Evolutionary conservation across 306 rosid genomes (phyloP).

Genomic region (Malus sylvestris): DNA sequence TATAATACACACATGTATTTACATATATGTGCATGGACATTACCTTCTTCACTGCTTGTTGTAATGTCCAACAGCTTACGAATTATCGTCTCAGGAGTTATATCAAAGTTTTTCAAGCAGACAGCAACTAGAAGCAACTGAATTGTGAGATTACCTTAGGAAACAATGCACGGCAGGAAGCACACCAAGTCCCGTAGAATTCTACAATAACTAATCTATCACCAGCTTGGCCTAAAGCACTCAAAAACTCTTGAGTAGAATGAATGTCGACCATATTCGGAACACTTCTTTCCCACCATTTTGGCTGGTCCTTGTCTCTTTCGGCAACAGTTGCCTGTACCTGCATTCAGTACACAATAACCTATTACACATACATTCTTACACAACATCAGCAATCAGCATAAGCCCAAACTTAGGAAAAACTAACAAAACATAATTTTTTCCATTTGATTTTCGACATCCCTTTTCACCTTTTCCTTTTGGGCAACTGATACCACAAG

Average conservation of each 20-base stretch:
- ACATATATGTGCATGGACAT: background rate
- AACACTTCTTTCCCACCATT: slow-evolving; percentile 99
- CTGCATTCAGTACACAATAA: slow-evolving; percentile 44
- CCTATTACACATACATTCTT: background rate
- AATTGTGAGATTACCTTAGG: slow-evolving; percentile 56
- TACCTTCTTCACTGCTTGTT: background rate
- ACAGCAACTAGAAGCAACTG: background rate
- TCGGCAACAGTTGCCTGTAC: slow-evolving; percentile 68
- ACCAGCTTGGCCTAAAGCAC: slow-evolving; percentile 75
- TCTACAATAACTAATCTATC: slow-evolving; percentile 94
- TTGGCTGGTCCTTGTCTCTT: slow-evolving; percentile 78
- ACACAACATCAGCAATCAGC: background rate
- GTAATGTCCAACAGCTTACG: background rate
- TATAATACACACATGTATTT: background rate
- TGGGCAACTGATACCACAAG: too few species aligned
- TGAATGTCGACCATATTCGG: slow-evolving; percentile 90
- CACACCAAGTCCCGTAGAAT: slow-evolving; percentile 99
- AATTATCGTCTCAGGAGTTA: background rate
- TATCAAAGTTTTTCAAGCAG: background rate
- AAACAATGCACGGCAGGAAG: slow-evolving; percentile 95
- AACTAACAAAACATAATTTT: background rate
- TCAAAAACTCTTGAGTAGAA: slow-evolving; percentile 84
- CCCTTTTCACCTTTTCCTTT: background rate
- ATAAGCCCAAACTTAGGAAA: background rate
- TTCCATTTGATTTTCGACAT: background rate